Conservation (phyloP, 2,329 filamentous ascomycete species). For the Pseudofabraea citricarpa region DNA sequence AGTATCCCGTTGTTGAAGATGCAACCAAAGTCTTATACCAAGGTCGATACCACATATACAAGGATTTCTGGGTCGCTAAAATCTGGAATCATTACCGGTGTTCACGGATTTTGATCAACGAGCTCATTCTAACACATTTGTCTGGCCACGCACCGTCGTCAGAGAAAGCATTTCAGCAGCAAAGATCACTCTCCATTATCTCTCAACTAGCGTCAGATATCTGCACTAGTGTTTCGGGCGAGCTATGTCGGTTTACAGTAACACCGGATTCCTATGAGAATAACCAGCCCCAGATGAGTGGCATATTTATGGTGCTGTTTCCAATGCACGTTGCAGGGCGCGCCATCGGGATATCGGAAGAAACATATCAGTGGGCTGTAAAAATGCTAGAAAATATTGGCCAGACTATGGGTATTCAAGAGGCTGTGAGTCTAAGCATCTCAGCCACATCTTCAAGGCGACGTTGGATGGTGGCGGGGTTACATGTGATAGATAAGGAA, state of each 20-base stretch:
- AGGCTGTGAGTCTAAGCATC: slow-evolving; percentile 11
- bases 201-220: slow-evolving; percentile 16
- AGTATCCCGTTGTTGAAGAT: slow-evolving; percentile 4
- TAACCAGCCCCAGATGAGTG: slow-evolving; percentile 10
- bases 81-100: slow-evolving; percentile 20
- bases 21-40: slow-evolving; percentile 7
- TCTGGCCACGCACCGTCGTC: slow-evolving; percentile 9
- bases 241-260: slow-evolving; percentile 7
- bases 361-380: slow-evolving; percentile 15
- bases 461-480: slow-evolving; percentile 1
- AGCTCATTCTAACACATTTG: slow-evolving; percentile 14
- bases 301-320: slow-evolving; percentile 16
- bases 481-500: too few species aligned
- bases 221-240: slow-evolving; percentile 15
- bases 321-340: slow-evolving; percentile 16
- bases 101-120: slow-evolving; percentile 18
- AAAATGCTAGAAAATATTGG: slow-evolving; percentile 16
- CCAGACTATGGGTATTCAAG: slow-evolving; percentile 14
- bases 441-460: slow-evolving; percentile 5
- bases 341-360: slow-evolving; percentile 15
- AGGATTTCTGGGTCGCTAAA: slow-evolving; percentile 19
- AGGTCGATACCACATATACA: slow-evolving; percentile 13
- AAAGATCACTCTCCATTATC: slow-evolving; percentile 19
- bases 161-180: slow-evolving; percentile 21
- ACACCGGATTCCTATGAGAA: not conserved